Conservation (phyloP, 768 basidiomycete genomes). For the Lyophyllum shimeji region DNA sequence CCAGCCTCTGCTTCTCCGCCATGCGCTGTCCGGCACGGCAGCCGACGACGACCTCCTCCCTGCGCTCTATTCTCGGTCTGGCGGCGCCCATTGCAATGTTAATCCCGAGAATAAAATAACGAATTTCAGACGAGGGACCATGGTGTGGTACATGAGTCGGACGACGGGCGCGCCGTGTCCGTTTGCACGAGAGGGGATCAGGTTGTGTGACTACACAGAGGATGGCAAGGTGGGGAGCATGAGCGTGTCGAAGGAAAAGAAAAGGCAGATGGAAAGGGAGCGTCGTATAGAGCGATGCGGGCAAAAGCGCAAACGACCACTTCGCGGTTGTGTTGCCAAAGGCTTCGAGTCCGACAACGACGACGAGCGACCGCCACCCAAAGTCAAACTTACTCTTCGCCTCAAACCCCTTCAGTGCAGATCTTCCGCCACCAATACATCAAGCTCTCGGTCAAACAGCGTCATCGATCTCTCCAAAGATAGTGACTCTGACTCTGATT, state of each 20-base stretch:
- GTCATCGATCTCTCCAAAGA: constrained; percentile 43
- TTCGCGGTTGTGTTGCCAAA: constrained; percentile 34
- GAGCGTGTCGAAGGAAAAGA: constrained; percentile 22
- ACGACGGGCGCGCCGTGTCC: constrained; percentile 77
- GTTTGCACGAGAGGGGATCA: constrained; percentile 71
- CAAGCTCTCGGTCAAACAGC: constrained; percentile 19
- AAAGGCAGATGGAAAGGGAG: constrained; percentile 26
- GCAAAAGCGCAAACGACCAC: constrained; percentile 43
- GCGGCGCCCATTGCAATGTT: constrained; percentile 56
- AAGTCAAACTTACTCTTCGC: constrained; percentile 70
- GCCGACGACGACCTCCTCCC: constrained; percentile 74
- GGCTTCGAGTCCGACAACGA: constrained; percentile 35
- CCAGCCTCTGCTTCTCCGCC: constrained; percentile 71
- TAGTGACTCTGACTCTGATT: constrained; percentile 35
- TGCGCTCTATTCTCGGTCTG: constrained; percentile 67
- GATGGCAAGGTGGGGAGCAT: constrained; percentile 38
- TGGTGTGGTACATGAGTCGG: constrained; percentile 79
- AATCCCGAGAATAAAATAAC: constrained; percentile 49
- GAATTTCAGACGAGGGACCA: constrained; percentile 76
- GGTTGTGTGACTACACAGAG: constrained; percentile 65
- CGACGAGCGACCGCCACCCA: constrained; percentile 48
- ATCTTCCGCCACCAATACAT: constrained; percentile 22
- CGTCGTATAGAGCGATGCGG: constrained; percentile 31
- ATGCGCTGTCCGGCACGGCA: constrained; percentile 68
- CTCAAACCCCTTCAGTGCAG: constrained; percentile 47